phyloP scores from a whole-genome alignment of 306 rosid genomes.

The Benincasa hispida region DNA sequence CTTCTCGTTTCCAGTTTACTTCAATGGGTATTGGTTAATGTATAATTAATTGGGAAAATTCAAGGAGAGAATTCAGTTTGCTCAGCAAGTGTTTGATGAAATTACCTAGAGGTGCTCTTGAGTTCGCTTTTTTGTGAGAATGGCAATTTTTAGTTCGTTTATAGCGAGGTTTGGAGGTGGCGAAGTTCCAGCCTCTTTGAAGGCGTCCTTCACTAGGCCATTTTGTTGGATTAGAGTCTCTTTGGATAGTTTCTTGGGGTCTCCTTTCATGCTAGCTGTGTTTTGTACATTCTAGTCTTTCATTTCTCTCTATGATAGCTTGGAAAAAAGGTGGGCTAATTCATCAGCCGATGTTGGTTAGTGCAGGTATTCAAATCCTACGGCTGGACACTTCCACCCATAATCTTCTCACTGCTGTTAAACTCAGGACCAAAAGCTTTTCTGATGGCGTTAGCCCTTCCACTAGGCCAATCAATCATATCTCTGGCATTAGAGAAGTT shows the following conservation, averaged over 20 bases:
- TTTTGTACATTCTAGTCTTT: no score
- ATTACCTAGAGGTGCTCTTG: no score
- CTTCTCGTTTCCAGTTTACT: background rate
- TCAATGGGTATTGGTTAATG: background rate
- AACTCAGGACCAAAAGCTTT: conserved; percentile 77
- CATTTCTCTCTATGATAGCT: no score
- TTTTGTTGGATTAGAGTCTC: no score
- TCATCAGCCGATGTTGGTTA: background rate
- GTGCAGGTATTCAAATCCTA: conserved; percentile 72
- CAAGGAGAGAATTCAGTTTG: background rate
- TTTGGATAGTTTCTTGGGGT: no score
- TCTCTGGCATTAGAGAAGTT: conserved; percentile 65
- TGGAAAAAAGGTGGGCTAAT: no score
- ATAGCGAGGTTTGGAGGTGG: no score
- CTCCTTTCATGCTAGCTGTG: no score
- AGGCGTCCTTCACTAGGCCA: no score
- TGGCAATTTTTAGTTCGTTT: no score
- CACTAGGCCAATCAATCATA: conserved; percentile 71
- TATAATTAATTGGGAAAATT: background rate
- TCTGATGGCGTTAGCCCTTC: conserved; percentile 84
- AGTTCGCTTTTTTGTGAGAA: no score
- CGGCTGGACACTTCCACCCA: conserved; percentile 73
- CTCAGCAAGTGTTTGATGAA: background rate
- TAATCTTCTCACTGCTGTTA: conserved; percentile 40
- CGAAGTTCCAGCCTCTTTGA: no score